Evolutionary conservation across 768 basidiomycete genomes (phyloP).

Genomic region (Lentinula edodes): DNA sequence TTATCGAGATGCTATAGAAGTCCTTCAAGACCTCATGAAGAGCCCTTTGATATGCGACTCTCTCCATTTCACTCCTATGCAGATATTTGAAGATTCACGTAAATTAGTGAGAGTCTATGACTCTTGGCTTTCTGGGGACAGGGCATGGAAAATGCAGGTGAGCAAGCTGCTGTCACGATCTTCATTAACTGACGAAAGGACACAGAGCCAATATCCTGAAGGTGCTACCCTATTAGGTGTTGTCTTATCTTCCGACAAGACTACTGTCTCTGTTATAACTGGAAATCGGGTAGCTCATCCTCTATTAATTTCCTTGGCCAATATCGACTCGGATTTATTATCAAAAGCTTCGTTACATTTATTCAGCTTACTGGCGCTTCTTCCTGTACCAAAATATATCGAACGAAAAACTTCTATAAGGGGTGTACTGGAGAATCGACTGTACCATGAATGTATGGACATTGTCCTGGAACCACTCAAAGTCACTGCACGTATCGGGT

Average conservation of each 20-base stretch:
- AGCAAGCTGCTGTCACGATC: neutral
- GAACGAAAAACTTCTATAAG: neutral
- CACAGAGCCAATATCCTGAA: neutral
- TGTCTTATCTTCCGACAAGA: conserved; percentile 16
- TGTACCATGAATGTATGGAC: neutral
- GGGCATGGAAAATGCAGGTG: neutral
- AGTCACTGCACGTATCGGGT: neutral
- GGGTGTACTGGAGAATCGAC: neutral
- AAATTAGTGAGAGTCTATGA: neutral
- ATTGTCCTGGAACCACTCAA: neutral
- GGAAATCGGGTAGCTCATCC: conserved; percentile 14
- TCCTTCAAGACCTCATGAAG: neutral
- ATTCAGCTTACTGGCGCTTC: neutral
- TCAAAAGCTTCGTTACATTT: neutral
- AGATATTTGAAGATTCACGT: neutral
- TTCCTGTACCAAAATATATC: neutral
- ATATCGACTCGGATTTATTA: conserved; percentile 1
- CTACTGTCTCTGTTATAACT: conserved; percentile 15
- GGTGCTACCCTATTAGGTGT: neutral
- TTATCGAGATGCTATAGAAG: neutral
- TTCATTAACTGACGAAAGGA: neutral
- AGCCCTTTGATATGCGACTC: too few species aligned
- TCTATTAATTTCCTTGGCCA: conserved; percentile 10
- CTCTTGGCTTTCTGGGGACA: neutral
- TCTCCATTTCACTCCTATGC: neutral